A percentile compares a stretch with the other conserved stretches of the same genome.
phyloP scores from a whole-genome alignment of 768 basidiomycete genomes.

The Russula foetens region DNA sequence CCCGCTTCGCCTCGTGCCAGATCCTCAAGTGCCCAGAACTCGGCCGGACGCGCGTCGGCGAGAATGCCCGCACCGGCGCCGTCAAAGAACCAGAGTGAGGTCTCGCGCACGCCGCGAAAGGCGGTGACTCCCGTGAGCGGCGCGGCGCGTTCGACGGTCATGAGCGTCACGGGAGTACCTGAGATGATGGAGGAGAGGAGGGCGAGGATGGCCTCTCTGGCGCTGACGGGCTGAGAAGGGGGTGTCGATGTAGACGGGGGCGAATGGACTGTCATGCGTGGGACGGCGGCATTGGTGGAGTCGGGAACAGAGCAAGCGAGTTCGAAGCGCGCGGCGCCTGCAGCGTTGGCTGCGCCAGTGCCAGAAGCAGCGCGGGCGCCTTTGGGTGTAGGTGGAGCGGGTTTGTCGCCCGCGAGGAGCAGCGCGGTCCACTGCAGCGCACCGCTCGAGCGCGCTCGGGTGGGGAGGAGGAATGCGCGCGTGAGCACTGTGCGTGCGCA shows the following conservation, averaged over 20 bases:
- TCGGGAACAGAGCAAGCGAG: slow-evolving; percentile 20
- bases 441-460: slow-evolving; percentile 48
- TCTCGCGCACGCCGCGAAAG: slow-evolving; percentile 62
- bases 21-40: slow-evolving; percentile 62
- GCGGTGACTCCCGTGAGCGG: slow-evolving; percentile 60
- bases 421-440: slow-evolving; percentile 69
- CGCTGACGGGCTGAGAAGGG: slow-evolving; percentile 36
- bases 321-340: slow-evolving; percentile 12
- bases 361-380: not conserved
- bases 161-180: not conserved
- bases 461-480: slow-evolving; percentile 66
- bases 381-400: slow-evolving; percentile 18
- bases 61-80: slow-evolving; percentile 42
- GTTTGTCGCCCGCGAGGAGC: slow-evolving; percentile 48
- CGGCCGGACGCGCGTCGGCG: slow-evolving; percentile 70
- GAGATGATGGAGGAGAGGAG: slow-evolving; percentile 1
- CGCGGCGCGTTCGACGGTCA: slow-evolving; percentile 5
- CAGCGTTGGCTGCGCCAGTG: too few relatives aligned
- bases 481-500: slow-evolving; percentile 40
- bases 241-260: slow-evolving; percentile 27
- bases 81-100: slow-evolving; percentile 64
- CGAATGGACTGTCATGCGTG: slow-evolving; percentile 37
- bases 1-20: slow-evolving; percentile 39
- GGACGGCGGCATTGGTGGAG: slow-evolving; percentile 18
- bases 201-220: slow-evolving; percentile 2